A percentile compares a stretch with the other conserved stretches of the same genome.
Conservation (phyloP, 192 early-diverging fungal genomes). For the Irineochytrium annulatum region DNA sequence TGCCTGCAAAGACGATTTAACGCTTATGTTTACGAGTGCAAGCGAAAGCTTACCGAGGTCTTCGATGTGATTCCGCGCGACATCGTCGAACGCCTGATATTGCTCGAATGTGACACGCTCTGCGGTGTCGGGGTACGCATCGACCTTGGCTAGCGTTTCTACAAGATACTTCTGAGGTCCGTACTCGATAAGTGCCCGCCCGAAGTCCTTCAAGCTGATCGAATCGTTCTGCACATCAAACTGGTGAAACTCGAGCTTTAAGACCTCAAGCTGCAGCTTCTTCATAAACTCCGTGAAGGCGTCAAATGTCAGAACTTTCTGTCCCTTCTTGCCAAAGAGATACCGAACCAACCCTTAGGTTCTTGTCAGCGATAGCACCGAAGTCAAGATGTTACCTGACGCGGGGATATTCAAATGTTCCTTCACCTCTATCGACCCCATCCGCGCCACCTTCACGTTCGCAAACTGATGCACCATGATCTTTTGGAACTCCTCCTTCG, state of each 20-base stretch:
- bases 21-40: no score
- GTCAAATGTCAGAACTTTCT: slow-evolving; percentile 26
- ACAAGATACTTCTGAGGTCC: slow-evolving; percentile 11
- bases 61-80: slow-evolving; percentile 26
- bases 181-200: slow-evolving; percentile 20
- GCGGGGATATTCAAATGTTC: background rate
- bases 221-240: slow-evolving; percentile 24
- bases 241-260: slow-evolving; percentile 38
- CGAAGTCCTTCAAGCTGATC: slow-evolving; percentile 33
- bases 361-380: background rate
- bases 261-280: slow-evolving; percentile 28
- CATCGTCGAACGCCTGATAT: slow-evolving; percentile 31
- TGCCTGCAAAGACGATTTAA: no score
- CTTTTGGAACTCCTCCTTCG: slow-evolving; percentile 33
- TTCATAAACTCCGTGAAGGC: slow-evolving; percentile 35
- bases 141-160: slow-evolving; percentile 2
- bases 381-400: background rate
- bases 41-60: slow-evolving; percentile 23
- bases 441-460: background rate
- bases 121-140: slow-evolving; percentile 9
- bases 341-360: background rate
- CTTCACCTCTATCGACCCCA: slow-evolving; percentile 10
- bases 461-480: slow-evolving; percentile 31
- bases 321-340: slow-evolving; percentile 34
- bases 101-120: slow-evolving; percentile 31